These are phyloP conservation scores for Euphorbia celastroides DNA, from an alignment of 441 rosid species.

Conservation along the genomic window DNA sequence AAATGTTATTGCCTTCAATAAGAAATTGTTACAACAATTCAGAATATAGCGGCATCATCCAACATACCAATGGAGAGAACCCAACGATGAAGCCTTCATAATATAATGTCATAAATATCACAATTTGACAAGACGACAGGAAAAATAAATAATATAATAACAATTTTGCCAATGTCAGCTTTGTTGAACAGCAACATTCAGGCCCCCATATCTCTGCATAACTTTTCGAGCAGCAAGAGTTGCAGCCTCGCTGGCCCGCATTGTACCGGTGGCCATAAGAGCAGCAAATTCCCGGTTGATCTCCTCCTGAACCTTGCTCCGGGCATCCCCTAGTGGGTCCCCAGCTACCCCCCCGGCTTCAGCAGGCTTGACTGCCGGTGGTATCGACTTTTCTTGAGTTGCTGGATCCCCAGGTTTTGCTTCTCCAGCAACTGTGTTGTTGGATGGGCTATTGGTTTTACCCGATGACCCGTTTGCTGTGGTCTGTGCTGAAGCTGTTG, in stretches of 20 bases:
- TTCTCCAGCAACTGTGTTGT: slow-evolving; percentile 8
- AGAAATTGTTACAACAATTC: no score
- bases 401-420: slow-evolving; percentile 19
- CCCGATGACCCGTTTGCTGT: slow-evolving; percentile 18
- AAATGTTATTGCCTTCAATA: no score
- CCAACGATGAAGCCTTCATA: background rate
- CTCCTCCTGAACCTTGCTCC: slow-evolving; percentile 87
- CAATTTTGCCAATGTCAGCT: slow-evolving; percentile 15
- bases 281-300: slow-evolving; percentile 63
- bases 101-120: background rate
- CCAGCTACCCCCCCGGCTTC: slow-evolving; percentile 21
- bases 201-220: slow-evolving; percentile 71
- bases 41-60: no score
- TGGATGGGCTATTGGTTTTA: slow-evolving; percentile 15
- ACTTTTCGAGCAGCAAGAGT: slow-evolving; percentile 78
- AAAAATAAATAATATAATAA: background rate
- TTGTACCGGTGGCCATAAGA: slow-evolving; percentile 73
- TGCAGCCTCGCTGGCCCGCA: slow-evolving; percentile 89
- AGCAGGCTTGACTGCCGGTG: slow-evolving; percentile 34
- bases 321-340: slow-evolving; percentile 71
- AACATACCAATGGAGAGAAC: no score
- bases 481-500: slow-evolving; percentile 15
- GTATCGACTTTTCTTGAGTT: slow-evolving; percentile 11
- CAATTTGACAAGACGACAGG: background rate
- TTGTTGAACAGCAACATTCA: slow-evolving; percentile 36